Base-by-base conservation (phyloP, 306 rosid species). In the Fagus sylvatica region DNA sequence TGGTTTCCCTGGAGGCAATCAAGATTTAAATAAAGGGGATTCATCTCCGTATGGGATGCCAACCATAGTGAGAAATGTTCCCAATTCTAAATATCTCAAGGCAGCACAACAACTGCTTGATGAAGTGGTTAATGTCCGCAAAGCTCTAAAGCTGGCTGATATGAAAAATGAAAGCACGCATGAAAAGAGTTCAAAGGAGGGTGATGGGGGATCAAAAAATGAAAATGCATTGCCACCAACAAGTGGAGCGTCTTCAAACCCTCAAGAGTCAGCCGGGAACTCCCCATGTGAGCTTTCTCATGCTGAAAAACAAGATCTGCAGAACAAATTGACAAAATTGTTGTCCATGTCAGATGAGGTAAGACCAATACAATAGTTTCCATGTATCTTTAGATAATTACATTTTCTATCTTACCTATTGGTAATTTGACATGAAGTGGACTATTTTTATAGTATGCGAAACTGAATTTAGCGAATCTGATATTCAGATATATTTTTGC, bases 261-360 rank as follows among this genome's bases (percentile, higher is more conserved):
- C 84, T 69, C 89, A 80, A 80, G 95, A 84, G 19, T 81, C 85
- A 13, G 85, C 81, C 7, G 62, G 85, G 74, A 85, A 81, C 78
- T 59, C 90, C 37, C 75, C 74, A 13, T 76, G 79, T 39, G 97
- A 88, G 84, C 91, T 90, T 83, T 85, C 95, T n/a, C 87, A 84
- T 81, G 85, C 88, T 32, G 93, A 92, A 83, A 92, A 83, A 73
- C 95, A 90, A 81, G 95, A 90, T 71, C 78, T 92, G 61, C 91
- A 92, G 85, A 85, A 86, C 85, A 88, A 88, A 82, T 78, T 92
- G 79, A 81, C 95, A 4, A 92, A 88, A 80, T 93, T 92, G 59
- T 62, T 90, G 48, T 87, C 93, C n/a, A 92, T 92, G 90, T 77
- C 84, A 79, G 97, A 90, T 53, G 95, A 92, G 97, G 95, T 92